These are phyloP conservation scores for Ganoderma resinaceum DNA, from an alignment of 1,284 basidiomycete genomes.

Conservation along the genomic window DNA sequence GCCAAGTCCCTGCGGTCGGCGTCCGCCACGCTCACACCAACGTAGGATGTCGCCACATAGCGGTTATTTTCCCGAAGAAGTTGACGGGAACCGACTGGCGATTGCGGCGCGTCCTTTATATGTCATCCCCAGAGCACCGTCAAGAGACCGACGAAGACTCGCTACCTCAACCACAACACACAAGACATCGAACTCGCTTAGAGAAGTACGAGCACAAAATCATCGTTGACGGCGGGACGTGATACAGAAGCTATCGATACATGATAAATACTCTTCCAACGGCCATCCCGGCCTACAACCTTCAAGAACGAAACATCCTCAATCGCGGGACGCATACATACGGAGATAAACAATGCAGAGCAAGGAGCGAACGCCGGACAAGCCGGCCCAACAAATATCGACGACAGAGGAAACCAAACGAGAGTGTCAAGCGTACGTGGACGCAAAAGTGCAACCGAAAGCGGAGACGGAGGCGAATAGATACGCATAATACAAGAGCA, in stretches of 20 bases:
- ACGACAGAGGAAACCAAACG: neutral
- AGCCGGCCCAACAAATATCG: slow-evolving; percentile 5
- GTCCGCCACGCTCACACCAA: neutral
- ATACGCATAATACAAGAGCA: slow-evolving; percentile 1
- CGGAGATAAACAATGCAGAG: neutral
- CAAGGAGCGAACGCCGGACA: slow-evolving; percentile 1
- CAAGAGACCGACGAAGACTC: neutral
- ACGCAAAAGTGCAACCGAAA: neutral
- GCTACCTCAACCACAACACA: neutral
- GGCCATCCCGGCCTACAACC: slow-evolving; percentile 2
- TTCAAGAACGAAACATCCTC: neutral
- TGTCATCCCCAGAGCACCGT: too few relatives aligned
- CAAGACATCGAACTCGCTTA: neutral
- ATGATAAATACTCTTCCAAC: neutral
- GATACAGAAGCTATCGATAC: slow-evolving; percentile 11
- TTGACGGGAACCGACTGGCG: neutral
- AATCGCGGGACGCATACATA: neutral
- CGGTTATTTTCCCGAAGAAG: too few relatives aligned
- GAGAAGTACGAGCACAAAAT: neutral
- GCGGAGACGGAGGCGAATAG: slow-evolving; percentile 2
- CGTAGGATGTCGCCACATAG: too few relatives aligned
- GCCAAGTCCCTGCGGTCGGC: neutral
- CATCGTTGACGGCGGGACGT: slow-evolving; percentile 1
- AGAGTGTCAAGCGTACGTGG: neutral
- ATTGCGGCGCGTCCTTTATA: neutral